These are phyloP conservation scores for Ormosia semicastrata DNA, from an alignment of 306 rosid genomes.

Conservation along the genomic window DNA sequence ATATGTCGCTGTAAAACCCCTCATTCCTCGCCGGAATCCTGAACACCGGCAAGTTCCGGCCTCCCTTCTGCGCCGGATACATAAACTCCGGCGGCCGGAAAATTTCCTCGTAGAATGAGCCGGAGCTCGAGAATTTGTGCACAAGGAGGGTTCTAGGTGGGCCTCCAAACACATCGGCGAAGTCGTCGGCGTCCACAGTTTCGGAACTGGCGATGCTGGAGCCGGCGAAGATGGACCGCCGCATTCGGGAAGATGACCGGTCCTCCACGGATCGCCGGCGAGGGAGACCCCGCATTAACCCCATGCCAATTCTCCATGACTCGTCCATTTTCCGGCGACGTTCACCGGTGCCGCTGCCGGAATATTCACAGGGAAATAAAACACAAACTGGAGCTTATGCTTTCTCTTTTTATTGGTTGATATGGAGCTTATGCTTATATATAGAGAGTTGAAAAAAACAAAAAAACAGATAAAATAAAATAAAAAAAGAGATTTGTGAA, in stretches of 20 bases:
- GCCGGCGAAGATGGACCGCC: constrained; percentile 31
- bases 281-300: constrained; percentile 43
- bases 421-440: constrained; percentile 19
- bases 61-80: constrained; percentile 26
- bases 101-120: constrained; percentile 55
- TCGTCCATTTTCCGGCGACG: constrained; percentile 53
- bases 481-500: background rate
- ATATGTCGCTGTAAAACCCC: constrained; percentile 65
- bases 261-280: constrained; percentile 54
- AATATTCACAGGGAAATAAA: background rate
- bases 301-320: constrained; percentile 58
- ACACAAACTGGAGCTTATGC: background rate
- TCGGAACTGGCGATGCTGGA: constrained; percentile 11
- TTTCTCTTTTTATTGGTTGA: background rate
- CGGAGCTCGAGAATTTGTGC: constrained; percentile 41
- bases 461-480: too few species aligned
- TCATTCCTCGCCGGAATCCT: constrained; percentile 61
- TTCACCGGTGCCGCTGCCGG: constrained; percentile 18
- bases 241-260: constrained; percentile 10
- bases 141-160: constrained; percentile 70
- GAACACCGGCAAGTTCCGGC: constrained; percentile 63
- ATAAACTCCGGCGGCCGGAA: constrained; percentile 46
- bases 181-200: constrained; percentile 48
- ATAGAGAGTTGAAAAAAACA: constrained; percentile 16
- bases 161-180: constrained; percentile 84